Percentiles rank a stretch among this genome's conserved stretches.
Conservation (phyloP, 1,139 yeast genomes). For the Zygosaccharomyces pseudobailii region DNA sequence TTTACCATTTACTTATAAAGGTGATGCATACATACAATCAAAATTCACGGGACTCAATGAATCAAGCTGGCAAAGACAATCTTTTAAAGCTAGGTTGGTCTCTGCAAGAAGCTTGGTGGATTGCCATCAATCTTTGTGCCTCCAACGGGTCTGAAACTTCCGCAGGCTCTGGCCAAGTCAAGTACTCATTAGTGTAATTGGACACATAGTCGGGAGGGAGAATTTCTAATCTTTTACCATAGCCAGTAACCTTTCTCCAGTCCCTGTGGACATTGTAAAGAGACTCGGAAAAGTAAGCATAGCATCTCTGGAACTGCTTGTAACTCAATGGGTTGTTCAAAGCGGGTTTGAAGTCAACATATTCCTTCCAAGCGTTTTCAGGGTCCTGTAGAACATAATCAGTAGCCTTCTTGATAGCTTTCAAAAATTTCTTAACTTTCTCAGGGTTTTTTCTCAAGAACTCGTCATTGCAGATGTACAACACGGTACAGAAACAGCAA, state of each 20-base stretch:
- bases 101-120: constrained; percentile 46
- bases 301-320: constrained; percentile 51
- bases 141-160: constrained; percentile 45
- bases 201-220: constrained; percentile 47
- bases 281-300: constrained; percentile 47
- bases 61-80: constrained; percentile 30
- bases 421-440: constrained; percentile 43
- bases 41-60: not conserved
- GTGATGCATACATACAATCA: not conserved
- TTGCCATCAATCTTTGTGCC: constrained; percentile 45
- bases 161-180: constrained; percentile 47
- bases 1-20: not conserved
- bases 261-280: constrained; percentile 53
- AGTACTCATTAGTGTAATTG: constrained; percentile 49
- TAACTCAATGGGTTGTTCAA: constrained; percentile 41
- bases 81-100: constrained; percentile 49
- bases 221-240: constrained; percentile 51
- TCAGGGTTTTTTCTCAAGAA: constrained; percentile 49
- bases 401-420: constrained; percentile 48
- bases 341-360: constrained; percentile 46
- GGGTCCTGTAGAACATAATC: constrained; percentile 45
- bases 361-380: constrained; percentile 45
- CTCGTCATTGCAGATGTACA: constrained; percentile 51
- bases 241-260: constrained; percentile 52
- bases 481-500: constrained; percentile 55